Percentiles rank a stretch among this genome's conserved stretches.
Evolutionary conservation across 169 alveolate species (phyloP).

Genomic region (Eimeria maxima): DNA sequence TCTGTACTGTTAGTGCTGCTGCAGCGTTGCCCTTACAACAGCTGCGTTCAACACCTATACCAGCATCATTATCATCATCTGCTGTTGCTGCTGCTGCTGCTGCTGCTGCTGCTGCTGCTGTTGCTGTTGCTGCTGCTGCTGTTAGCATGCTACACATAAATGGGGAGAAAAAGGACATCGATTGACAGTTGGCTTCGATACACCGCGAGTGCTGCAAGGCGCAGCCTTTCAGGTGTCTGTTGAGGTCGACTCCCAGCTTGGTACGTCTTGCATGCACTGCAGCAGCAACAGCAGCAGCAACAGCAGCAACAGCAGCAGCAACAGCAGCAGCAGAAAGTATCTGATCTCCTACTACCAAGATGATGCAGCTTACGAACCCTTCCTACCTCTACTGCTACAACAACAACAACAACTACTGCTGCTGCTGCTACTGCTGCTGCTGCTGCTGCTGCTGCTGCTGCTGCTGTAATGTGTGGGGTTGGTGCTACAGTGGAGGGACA

Average conservation of each 20-base stretch:
- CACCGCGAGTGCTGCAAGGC: conserved; percentile 43
- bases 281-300: conserved; percentile 21
- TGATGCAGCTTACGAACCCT: too few species aligned
- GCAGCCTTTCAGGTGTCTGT: conserved; percentile 45
- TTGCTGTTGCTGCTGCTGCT: too few species aligned
- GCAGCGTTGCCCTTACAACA: too few species aligned
- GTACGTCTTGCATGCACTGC: neutral
- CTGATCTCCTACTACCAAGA: too few species aligned
- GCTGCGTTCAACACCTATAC: too few species aligned
- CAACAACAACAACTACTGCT: neutral
- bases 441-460: conserved; percentile 7
- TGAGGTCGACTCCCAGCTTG: neutral
- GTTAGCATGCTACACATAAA: neutral
- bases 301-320: too few species aligned
- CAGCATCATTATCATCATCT: too few species aligned
- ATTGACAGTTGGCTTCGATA: conserved; percentile 22
- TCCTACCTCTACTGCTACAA: neutral
- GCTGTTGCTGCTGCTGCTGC: neutral
- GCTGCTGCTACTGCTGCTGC: conserved; percentile 16
- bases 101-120: too few species aligned
- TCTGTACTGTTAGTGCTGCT: neutral
- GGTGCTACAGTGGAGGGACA: conserved; percentile 9
- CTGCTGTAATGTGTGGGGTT: too few species aligned
- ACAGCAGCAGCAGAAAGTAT: too few species aligned
- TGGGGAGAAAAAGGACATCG: conserved; percentile 44